A percentile compares a stretch with the other conserved stretches of the same genome.
phyloP scores from a whole-genome alignment of 177 flowering plant species.

The Telopea speciosissima region DNA sequence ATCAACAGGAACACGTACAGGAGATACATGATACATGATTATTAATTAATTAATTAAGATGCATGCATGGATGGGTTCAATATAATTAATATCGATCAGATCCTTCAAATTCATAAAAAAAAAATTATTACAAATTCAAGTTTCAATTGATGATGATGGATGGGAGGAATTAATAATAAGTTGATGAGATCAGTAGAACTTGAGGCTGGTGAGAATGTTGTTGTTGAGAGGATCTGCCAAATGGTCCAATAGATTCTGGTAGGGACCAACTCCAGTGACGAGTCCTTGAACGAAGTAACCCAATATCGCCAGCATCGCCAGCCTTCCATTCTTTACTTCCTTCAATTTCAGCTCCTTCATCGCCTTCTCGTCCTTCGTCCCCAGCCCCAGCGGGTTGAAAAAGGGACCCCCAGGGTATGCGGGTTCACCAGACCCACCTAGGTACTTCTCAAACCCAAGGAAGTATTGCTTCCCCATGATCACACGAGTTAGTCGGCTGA shows the following conservation, averaged over 20 bases:
- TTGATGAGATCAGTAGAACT: conserved; percentile 87
- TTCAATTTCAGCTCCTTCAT: conserved; percentile 83
- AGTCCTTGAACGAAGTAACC: conserved; percentile 79
- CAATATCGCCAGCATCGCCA: conserved; percentile 93
- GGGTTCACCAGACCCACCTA: conserved; percentile 83
- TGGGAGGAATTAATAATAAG: too few species aligned
- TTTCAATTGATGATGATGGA: too few species aligned
- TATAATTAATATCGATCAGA: too few species aligned
- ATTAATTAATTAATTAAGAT: too few species aligned
- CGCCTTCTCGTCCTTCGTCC: conserved; percentile 78
- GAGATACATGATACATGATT: too few species aligned
- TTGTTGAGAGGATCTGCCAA: conserved; percentile 93
- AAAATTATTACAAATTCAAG: too few species aligned
- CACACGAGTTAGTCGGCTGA: too few species aligned
- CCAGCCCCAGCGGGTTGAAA: conserved; percentile 90
- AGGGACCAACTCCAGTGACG: conserved; percentile 93
- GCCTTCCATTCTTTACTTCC: conserved; percentile 93
- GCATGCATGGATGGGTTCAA: too few species aligned
- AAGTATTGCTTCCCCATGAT: conserved; percentile 80
- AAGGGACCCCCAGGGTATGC: conserved; percentile 91
- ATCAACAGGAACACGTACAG: too few species aligned
- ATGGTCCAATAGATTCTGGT: conserved; percentile 89
- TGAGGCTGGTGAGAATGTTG: conserved; percentile 92
- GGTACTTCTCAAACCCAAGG: conserved; percentile 75
- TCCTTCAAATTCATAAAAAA: too few species aligned